Percentiles rank a stretch among this genome's conserved stretches.
These are phyloP conservation scores for Breviolum minutum DNA, from an alignment of 73 alveolate species.

Conservation along the genomic window DNA sequence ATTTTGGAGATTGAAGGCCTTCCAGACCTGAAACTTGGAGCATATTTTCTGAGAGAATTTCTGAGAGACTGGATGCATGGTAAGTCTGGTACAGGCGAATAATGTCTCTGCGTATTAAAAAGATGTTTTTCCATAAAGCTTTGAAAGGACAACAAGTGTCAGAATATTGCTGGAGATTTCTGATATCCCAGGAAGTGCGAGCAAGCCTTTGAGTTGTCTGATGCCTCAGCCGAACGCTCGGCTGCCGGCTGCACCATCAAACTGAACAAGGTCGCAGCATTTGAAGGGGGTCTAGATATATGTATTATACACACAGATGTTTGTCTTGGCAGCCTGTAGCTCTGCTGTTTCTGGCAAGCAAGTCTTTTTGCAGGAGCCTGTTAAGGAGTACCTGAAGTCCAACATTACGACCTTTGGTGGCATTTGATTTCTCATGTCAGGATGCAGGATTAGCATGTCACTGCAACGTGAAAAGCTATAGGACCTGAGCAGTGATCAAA, in stretches of 20 bases:
- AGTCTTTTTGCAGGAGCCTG: constrained; percentile 68
- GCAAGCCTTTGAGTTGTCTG: constrained; percentile 92
- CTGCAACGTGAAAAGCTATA: too few relatives aligned
- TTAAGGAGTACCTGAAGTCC: constrained; percentile 92
- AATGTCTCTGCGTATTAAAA: too few relatives aligned
- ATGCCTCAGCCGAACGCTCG: constrained; percentile 95
- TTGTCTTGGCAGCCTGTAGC: background rate
- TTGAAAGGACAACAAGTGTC: too few relatives aligned
- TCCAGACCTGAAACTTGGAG: constrained; percentile 64
- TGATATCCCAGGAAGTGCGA: constrained; percentile 68
- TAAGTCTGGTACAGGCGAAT: too few relatives aligned
- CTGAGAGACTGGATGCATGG: too few relatives aligned
- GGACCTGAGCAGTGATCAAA: too few relatives aligned
- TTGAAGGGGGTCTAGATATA: background rate
- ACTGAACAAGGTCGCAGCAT: constrained; percentile 37
- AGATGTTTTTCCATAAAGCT: background rate
- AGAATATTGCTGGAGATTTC: background rate
- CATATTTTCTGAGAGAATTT: background rate
- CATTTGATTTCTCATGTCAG: background rate
- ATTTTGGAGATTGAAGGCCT: constrained; percentile 89
- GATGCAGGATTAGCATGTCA: too few relatives aligned
- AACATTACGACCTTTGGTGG: constrained; percentile 57
- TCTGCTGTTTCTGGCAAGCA: background rate
- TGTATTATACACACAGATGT: too few relatives aligned
- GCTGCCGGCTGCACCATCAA: constrained; percentile 95